phyloP scores from a whole-genome alignment of 441 rosid genomes.

The Rhodomyrtus psidioides region DNA sequence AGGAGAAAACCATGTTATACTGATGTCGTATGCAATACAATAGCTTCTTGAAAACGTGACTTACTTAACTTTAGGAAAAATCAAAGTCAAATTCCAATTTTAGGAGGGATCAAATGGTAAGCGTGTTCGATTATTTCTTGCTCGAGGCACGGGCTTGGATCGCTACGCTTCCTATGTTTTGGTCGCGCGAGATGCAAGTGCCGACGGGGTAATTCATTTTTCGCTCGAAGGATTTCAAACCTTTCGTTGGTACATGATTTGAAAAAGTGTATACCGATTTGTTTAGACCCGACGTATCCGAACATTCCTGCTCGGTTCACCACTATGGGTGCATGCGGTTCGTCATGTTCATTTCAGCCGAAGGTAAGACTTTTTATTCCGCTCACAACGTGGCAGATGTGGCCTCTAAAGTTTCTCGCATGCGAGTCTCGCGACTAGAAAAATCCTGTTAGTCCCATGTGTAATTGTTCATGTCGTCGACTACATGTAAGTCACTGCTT shows the following conservation, averaged over 20 bases:
- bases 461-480: not conserved
- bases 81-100: not conserved
- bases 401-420: not conserved
- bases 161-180: not conserved
- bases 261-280: not conserved
- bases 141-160: not conserved
- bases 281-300: accelerated
- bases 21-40: not conserved
- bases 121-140: not conserved
- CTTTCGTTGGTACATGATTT: not conserved
- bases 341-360: not conserved
- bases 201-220: not conserved
- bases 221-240: not conserved
- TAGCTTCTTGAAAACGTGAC: too few relatives aligned
- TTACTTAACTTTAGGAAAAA: too few relatives aligned
- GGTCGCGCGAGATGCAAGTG: not conserved
- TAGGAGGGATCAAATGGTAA: not conserved
- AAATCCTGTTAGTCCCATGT: not conserved
- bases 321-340: not conserved
- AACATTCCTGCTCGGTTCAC: not conserved
- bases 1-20: not conserved
- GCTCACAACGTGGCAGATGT: too few relatives aligned
- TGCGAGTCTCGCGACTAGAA: not conserved
- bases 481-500: not conserved
- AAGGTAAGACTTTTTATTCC: not conserved